Evolutionary conservation across 1,284 basidiomycete species (phyloP).

Genomic region (Abortiporus biennis): DNA sequence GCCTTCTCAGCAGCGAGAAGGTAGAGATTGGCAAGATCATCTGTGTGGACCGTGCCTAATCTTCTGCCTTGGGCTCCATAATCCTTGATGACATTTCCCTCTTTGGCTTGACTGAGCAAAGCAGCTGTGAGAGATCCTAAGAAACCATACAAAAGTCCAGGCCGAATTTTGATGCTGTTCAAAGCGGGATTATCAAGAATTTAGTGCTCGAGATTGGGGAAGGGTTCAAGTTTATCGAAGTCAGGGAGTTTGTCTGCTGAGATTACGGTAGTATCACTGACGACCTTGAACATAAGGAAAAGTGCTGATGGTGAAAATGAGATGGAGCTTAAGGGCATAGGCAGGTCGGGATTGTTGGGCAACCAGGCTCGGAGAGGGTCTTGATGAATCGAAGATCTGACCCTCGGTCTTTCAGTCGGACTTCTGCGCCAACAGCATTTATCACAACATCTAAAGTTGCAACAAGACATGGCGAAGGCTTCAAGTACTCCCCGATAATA

Average conservation of each 20-base stretch:
- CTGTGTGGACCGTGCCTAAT: conserved; percentile 36
- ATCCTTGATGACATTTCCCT: conserved; percentile 32
- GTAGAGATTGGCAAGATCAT: conserved; percentile 46
- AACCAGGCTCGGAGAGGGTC: conserved; percentile 25
- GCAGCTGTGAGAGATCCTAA: conserved; percentile 33
- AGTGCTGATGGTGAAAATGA: too few species aligned
- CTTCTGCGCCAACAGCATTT: conserved; percentile 24
- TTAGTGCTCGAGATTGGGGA: conserved; percentile 30
- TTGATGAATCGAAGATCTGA: conserved; percentile 28
- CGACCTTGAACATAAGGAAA: too few species aligned
- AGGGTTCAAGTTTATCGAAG: conserved; percentile 31
- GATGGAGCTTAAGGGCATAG: conserved; percentile 30
- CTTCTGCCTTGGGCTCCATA: conserved; percentile 35
- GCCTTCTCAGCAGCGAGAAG: conserved; percentile 36
- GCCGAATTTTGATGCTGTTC: conserved; percentile 46
- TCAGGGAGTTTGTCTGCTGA: conserved; percentile 19
- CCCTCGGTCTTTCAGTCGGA: conserved; percentile 16
- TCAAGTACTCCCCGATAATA: conserved; percentile 32
- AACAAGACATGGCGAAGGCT: conserved; percentile 32
- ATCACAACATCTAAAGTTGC: conserved; percentile 39
- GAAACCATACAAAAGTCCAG: conserved; percentile 39
- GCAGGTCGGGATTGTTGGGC: conserved; percentile 23
- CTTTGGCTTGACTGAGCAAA: conserved; percentile 31
- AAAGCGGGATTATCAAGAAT: conserved; percentile 26
- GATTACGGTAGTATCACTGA: conserved; percentile 33